Evolutionary conservation across 805 yeast species (phyloP), one percentile per base, ranked within the genome.

Genomic region (Kazachstania africana): DNA sequence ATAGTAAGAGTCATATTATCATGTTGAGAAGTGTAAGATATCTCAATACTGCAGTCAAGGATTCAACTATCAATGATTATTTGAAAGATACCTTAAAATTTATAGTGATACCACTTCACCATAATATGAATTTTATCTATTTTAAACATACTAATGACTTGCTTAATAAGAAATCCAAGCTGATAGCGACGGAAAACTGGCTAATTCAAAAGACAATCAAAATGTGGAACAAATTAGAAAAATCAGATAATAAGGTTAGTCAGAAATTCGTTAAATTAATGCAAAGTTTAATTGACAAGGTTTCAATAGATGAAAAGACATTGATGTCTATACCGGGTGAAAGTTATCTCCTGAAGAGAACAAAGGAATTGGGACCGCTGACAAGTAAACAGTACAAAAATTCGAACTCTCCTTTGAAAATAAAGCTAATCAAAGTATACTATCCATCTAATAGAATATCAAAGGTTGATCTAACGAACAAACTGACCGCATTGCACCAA

Each of bases 301-400:
- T 81, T 5, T 83, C 88, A 2, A 87, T 88, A 71, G 75, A 77
- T 41, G 97, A 87, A 48, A 69, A 72, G 45, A 70, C 84, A 28
- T 60, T 87, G 36, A 64, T 73, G 37, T 70, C 88, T 3, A 70
- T 88, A 16, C 96, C 97, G 1, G 73, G 85, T 3, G 67, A 70
- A 35, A 55, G 60, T 23, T 61, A 76, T 22, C 66, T 81, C 55
- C 55, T 74, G 43, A 50, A 39, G 16, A 21, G 33, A 17, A 12
- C 25, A 12, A 22, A 26, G 29, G 21, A 12, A 8, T 12, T 25
- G 26, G 34, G 34, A 24, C 37, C 32, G 20, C 40, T 35, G 24
- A 38, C 36, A 31, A 43, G 37, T 16, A 34, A 43, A 12, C 39
- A 42, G 4, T 19, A 42, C 26, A 31, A 32, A 18, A 49, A 29